These are phyloP conservation scores for Verticillium zaregamsianum DNA, from an alignment of 2,329 filamentous ascomycete species.

Conservation along the genomic window DNA sequence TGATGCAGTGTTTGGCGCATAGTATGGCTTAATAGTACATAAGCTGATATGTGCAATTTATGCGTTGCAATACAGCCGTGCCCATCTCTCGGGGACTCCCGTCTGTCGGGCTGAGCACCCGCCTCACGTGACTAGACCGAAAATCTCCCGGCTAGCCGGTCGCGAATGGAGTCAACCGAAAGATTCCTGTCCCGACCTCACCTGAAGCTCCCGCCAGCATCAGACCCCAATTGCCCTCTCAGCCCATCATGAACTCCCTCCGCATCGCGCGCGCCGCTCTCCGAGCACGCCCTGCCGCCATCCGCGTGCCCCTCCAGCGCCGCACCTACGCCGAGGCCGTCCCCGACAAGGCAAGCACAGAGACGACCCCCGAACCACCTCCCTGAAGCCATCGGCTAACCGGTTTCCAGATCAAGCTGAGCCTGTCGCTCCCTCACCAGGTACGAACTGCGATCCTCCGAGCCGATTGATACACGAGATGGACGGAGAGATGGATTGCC, in stretches of 20 bases:
- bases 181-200: constrained; percentile 44
- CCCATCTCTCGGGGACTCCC: not conserved
- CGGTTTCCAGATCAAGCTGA: constrained; percentile 78
- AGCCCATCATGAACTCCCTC: constrained; percentile 82
- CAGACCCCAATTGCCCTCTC: constrained; percentile 46
- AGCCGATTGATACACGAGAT: not conserved
- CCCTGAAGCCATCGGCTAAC: constrained; percentile 20
- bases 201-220: constrained; percentile 38
- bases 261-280: constrained; percentile 88
- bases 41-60: not conserved
- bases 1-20: not conserved
- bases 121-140: constrained; percentile 27
- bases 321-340: constrained; percentile 89
- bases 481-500: not conserved
- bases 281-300: constrained; percentile 72
- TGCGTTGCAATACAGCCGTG: not conserved
- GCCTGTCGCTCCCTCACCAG: constrained; percentile 95
- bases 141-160: constrained; percentile 32
- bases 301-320: constrained; percentile 74
- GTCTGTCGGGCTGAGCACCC: not conserved
- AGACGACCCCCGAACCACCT: constrained; percentile 18
- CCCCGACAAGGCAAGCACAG: constrained; percentile 65
- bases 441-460: constrained; percentile 52
- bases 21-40: not conserved
- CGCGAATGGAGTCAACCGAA: constrained; percentile 34